Conservation (phyloP, 2,329 filamentous ascomycete species). For the Hypocreales sp. region DNA sequence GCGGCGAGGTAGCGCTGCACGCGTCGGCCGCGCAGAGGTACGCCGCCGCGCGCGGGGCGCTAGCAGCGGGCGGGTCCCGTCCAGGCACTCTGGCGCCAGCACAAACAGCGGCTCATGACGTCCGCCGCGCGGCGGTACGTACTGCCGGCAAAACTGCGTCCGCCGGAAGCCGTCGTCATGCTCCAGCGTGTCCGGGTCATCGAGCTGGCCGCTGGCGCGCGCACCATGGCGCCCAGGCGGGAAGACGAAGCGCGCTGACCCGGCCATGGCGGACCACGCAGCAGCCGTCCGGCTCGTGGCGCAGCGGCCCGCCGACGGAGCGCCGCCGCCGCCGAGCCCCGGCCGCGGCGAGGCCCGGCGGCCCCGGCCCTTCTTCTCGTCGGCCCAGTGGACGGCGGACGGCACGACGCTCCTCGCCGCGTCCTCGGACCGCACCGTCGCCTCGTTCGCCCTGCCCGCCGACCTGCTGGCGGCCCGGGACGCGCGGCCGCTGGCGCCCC, state of each 20-base stretch:
- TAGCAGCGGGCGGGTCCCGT: not conserved
- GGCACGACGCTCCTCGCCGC: slow-evolving; percentile 41
- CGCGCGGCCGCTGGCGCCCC: slow-evolving; percentile 22
- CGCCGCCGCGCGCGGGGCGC: too few species aligned
- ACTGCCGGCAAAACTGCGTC: too few species aligned
- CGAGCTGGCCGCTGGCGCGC: too few species aligned
- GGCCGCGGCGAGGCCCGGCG: not conserved
- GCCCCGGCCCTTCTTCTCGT: slow-evolving; percentile 17
- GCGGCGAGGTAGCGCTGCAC: too few species aligned
- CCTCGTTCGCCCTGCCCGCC: slow-evolving; percentile 40
- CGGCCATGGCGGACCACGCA: too few species aligned
- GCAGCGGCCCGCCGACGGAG: not conserved
- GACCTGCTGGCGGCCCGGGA: slow-evolving; percentile 30
- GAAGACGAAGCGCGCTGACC: too few species aligned
- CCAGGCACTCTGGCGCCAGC: not conserved
- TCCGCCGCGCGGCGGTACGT: too few species aligned
- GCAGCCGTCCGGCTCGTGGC: not conserved
- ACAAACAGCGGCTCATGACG: not conserved
- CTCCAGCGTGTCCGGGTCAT: too few species aligned
- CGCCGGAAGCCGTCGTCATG: too few species aligned
- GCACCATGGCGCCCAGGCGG: too few species aligned
- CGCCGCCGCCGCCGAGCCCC: not conserved
- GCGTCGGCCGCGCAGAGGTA: too few species aligned
- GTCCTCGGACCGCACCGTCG: slow-evolving; percentile 36
- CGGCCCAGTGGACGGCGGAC: slow-evolving; percentile 36